Conservation (phyloP, 164 flowering plant species). For the Liquidambar formosana region DNA sequence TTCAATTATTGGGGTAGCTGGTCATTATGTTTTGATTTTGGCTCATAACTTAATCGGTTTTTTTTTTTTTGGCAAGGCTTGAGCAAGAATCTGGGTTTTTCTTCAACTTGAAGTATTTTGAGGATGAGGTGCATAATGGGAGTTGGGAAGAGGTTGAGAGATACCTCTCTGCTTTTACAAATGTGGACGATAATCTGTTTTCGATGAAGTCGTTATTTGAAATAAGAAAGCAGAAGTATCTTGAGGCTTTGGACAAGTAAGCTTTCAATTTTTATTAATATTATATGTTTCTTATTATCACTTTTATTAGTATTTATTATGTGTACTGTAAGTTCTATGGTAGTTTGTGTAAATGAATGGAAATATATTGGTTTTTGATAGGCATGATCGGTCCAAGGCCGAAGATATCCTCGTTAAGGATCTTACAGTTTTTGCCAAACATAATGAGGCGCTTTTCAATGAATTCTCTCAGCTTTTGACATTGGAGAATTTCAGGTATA, state of each 20-base stretch:
- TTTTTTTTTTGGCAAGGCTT: constrained; percentile 87
- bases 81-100: no score
- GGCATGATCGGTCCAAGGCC: no score
- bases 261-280: constrained; percentile 14
- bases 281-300: not conserved
- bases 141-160: constrained; percentile 88
- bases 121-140: constrained; percentile 74
- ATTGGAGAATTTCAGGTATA: constrained; percentile 78
- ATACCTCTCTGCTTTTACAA: constrained; percentile 84
- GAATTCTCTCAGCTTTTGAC: constrained; percentile 87
- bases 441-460: constrained; percentile 80
- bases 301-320: not conserved
- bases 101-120: constrained; percentile 89
- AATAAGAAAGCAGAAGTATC: constrained; percentile 88
- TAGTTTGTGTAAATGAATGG: no score
- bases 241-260: constrained; percentile 88
- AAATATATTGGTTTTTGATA: no score
- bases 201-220: constrained; percentile 92
- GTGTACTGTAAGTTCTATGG: no score
- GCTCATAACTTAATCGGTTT: constrained; percentile 11
- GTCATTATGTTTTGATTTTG: constrained; percentile 14
- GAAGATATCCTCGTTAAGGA: no score
- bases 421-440: constrained; percentile 78
- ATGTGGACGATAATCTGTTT: constrained; percentile 74
- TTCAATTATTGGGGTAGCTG: not conserved